Evolutionary conservation across 768 basidiomycete species (phyloP).

Genomic region (Tephrocybe sp.): DNA sequence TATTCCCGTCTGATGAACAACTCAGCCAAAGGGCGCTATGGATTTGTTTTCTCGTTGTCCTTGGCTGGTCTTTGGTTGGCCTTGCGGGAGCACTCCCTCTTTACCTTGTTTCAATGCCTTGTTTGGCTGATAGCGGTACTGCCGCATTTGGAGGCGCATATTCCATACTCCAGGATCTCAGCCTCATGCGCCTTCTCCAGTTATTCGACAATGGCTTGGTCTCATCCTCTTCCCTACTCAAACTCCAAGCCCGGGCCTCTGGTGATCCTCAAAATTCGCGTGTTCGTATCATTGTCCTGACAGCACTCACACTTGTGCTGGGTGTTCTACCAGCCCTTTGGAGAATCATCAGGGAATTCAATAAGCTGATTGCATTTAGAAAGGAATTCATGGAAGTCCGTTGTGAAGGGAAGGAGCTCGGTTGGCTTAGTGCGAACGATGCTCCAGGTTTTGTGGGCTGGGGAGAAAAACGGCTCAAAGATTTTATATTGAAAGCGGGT

Average conservation of each 20-base stretch:
- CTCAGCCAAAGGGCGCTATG: slow-evolving; percentile 70
- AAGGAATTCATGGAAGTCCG: slow-evolving; percentile 58
- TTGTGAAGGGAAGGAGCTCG: slow-evolving; percentile 72
- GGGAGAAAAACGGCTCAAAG: slow-evolving; percentile 74
- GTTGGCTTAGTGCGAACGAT: slow-evolving; percentile 60
- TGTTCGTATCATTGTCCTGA: slow-evolving; percentile 65
- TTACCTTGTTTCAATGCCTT: slow-evolving; percentile 67
- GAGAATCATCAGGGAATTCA: slow-evolving; percentile 65
- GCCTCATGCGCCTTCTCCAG: slow-evolving; percentile 69
- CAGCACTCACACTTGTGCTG: slow-evolving; percentile 58
- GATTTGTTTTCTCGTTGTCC: slow-evolving; percentile 58
- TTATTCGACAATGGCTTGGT: slow-evolving; percentile 46
- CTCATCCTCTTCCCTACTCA: slow-evolving; percentile 28
- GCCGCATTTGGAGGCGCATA: slow-evolving; percentile 54
- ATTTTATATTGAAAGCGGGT: slow-evolving; percentile 62
- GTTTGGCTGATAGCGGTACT: slow-evolving; percentile 48
- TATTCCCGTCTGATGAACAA: slow-evolving; percentile 75
- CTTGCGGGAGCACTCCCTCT: slow-evolving; percentile 72
- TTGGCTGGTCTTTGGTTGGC: slow-evolving; percentile 67
- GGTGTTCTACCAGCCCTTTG: slow-evolving; percentile 63
- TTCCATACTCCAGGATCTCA: slow-evolving; percentile 72
- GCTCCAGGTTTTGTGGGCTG: slow-evolving; percentile 70
- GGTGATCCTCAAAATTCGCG: slow-evolving; percentile 43
- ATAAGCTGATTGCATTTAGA: slow-evolving; percentile 50
- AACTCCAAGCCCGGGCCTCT: slow-evolving; percentile 31